Conservation (phyloP, 2,329 filamentous ascomycete species). For the Fusarium hainanense region DNA sequence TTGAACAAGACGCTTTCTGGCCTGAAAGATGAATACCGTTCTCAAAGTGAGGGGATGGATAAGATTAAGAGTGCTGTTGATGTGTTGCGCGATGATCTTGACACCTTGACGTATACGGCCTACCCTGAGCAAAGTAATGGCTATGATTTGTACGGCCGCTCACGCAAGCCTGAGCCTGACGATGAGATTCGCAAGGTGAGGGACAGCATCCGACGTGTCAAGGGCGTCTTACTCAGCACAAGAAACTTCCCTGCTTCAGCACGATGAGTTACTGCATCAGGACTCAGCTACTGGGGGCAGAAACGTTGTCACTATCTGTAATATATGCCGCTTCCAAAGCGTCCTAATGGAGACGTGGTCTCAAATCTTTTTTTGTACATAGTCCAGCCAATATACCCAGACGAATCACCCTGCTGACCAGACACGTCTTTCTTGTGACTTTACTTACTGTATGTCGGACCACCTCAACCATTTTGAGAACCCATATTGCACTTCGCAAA, state of each 20-base stretch:
- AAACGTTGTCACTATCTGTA: not conserved
- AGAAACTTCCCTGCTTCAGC: constrained; percentile 73
- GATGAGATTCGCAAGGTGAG: constrained; percentile 80
- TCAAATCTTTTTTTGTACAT: constrained; percentile 7
- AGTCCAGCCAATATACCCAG: constrained; percentile 25
- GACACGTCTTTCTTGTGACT: not conserved
- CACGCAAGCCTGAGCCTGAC: constrained; percentile 64
- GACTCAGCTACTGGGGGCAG: not conserved
- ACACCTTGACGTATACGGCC: constrained; percentile 64
- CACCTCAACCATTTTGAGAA: constrained; percentile 30
- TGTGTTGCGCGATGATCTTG: constrained; percentile 73
- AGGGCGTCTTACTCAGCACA: constrained; percentile 80
- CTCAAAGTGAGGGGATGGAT: constrained; percentile 61
- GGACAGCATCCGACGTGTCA: constrained; percentile 80
- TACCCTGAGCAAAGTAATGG: constrained; percentile 52
- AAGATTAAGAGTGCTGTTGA: constrained; percentile 65
- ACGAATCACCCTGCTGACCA: constrained; percentile 17
- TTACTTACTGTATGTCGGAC: not conserved
- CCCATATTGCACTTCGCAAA: constrained; percentile 49
- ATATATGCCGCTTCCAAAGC: not conserved
- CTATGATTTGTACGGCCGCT: constrained; percentile 57
- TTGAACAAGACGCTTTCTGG: constrained; percentile 58
- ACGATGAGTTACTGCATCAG: constrained; percentile 33
- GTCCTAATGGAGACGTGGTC: constrained; percentile 9
- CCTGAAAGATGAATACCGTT: constrained; percentile 57